Evolutionary conservation across 208 protist genomes (phyloP), one percentile per base, ranked within the genome.

Genomic region (Crithidia mellificae): DNA sequence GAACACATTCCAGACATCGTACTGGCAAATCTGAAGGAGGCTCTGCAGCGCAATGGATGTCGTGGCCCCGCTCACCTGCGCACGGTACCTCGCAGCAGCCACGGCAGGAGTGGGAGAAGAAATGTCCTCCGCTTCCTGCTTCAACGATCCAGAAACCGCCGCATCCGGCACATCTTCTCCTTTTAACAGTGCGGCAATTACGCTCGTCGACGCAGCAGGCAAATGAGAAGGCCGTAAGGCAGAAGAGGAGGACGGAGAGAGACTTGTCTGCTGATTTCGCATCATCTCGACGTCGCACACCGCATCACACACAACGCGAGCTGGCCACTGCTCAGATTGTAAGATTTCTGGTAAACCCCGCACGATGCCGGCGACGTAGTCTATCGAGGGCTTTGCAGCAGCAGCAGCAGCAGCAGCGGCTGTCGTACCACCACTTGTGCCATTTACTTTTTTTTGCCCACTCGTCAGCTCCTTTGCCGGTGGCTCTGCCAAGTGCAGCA

Each of bases 251-350:
- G n/a, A n/a, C n/a, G n/a, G n/a, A n/a, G n/a, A n/a, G n/a, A n/a
- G n/a, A n/a, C n/a, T n/a, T n/a, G n/a, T n/a, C n/a, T n/a, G n/a
- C n/a, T n/a, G n/a, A n/a, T n/a, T n/a, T n/a, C n/a, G n/a, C n/a
- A n/a, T n/a, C n/a, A n/a, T n/a, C n/a, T n/a, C n/a, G n/a, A n/a
- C 36, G 7, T 20, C 41, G n/a, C 0, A n/a, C 32, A 66, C 47
- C 2, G 22, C 8, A 8, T 74, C 44, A 17, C 72, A 72, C 0
- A 89, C 39, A n/a, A 89, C 53, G 58, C 69, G 74, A 7, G 63
- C 62, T 2, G 81, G 81, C 81, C 84, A 87, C 32, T 68, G 52
- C 63, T 83, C 78, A 19, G 61, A 50, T 5, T 61, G 61, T 30
- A 90, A 50, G 22, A 78, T 50, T 1, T 46, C 38, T 6, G 61